Evolutionary conservation across 371 early-diverging fungal species (phyloP).

Genomic region (Mortierella polycephala): DNA sequence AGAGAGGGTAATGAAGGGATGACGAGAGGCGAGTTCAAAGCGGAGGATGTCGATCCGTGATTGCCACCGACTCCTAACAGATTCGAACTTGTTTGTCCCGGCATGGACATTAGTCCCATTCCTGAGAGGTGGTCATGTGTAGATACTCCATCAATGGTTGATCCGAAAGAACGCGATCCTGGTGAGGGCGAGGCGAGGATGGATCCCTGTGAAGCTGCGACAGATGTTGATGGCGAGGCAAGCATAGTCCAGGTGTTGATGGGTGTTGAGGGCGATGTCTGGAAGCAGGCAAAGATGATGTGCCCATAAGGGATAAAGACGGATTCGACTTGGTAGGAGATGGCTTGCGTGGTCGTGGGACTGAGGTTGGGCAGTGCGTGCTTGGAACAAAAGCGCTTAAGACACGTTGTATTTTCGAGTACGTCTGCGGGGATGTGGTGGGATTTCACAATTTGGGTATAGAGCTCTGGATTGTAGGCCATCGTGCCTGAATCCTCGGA

Average conservation of each 20-base stretch:
- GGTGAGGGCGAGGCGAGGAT: constrained; percentile 20
- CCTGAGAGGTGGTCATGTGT: constrained; percentile 31
- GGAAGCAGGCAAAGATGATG: constrained; percentile 58
- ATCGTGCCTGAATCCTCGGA: constrained; percentile 23
- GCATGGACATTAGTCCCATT: constrained; percentile 27
- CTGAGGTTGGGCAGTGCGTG: constrained; percentile 31
- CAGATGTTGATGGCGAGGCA: constrained; percentile 23
- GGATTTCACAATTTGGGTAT: constrained; percentile 55
- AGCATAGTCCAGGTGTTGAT: constrained; percentile 17
- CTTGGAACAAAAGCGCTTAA: constrained; percentile 52
- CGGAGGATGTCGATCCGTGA: constrained; percentile 21
- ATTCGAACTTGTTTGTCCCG: constrained; percentile 15
- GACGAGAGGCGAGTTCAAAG: constrained; percentile 39
- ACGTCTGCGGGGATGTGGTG: constrained; percentile 53
- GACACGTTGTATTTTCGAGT: constrained; percentile 50
- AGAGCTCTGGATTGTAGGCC: constrained; percentile 50
- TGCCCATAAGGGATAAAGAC: constrained; percentile 57
- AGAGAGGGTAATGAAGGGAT: constrained; percentile 47
- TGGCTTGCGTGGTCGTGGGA: constrained; percentile 20
- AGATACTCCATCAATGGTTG: constrained; percentile 9
- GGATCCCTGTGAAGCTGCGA: constrained; percentile 14
- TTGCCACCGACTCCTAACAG: constrained; percentile 15
- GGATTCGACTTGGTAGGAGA: constrained; percentile 55
- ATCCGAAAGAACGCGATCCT: constrained; percentile 17
- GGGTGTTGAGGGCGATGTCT: constrained; percentile 48